Evolutionary conservation across 2,329 filamentous ascomycete species (phyloP).

Genomic region (Cytospora leucostoma): DNA sequence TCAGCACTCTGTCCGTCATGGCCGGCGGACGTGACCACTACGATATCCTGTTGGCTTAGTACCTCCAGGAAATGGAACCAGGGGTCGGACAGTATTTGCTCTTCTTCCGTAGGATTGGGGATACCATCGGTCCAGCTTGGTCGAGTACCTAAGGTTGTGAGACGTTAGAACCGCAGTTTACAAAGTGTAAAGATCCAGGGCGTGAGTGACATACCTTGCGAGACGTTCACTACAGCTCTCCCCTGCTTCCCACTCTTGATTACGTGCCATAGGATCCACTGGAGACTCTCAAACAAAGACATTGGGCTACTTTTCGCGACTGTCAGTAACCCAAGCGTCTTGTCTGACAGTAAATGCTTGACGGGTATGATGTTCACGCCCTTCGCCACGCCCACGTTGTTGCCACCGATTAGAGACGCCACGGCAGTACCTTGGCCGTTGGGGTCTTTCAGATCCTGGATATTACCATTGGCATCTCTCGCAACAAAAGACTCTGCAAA

Average conservation of each 20-base stretch:
- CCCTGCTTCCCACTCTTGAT: neutral
- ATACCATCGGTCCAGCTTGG: neutral
- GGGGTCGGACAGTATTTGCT: neutral
- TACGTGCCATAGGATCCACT: neutral
- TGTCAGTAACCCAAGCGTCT: neutral
- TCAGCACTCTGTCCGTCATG: neutral
- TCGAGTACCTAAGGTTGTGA: neutral
- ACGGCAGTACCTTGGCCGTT: neutral
- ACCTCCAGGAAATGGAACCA: neutral
- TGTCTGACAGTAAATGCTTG: neutral
- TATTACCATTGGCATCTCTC: neutral
- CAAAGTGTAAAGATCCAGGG: neutral
- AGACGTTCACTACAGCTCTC: neutral
- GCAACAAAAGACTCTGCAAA: neutral
- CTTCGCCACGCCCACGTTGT: neutral
- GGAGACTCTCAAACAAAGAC: neutral
- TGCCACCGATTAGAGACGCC: neutral
- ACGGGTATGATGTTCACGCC: neutral
- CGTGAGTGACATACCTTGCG: neutral
- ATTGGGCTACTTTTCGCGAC: neutral
- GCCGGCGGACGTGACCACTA: neutral
- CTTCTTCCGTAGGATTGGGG: neutral
- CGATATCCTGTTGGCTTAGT: neutral
- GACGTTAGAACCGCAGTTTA: neutral
- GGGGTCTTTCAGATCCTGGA: neutral